These are phyloP conservation scores for Macrophomina phaseolina DNA, from an alignment of 2,329 filamentous ascomycete genomes.

Conservation along the genomic window DNA sequence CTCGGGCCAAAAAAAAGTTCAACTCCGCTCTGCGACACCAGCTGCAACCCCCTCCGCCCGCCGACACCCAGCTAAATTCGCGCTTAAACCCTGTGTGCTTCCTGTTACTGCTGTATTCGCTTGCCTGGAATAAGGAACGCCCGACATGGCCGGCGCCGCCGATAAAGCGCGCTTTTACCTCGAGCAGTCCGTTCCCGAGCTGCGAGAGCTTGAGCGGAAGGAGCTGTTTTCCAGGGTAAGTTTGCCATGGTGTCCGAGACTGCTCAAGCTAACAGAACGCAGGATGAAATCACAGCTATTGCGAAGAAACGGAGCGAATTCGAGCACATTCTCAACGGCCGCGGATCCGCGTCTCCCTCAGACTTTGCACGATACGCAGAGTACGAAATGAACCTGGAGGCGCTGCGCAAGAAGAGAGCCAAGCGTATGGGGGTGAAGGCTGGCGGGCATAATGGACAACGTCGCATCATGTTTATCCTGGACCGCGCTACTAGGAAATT, in stretches of 20 bases:
- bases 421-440: conserved; percentile 78
- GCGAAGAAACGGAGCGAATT: conserved; percentile 90
- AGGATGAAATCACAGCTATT: conserved; percentile 90
- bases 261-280: conserved; percentile 26
- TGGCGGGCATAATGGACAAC: conserved; percentile 74
- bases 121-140: conserved; percentile 28
- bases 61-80: not conserved
- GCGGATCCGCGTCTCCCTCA: conserved; percentile 70
- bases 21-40: not conserved
- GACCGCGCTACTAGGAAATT: conserved; percentile 86
- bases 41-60: not conserved
- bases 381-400: conserved; percentile 71
- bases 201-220: conserved; percentile 91
- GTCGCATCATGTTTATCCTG: conserved; percentile 85
- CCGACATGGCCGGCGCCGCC: conserved; percentile 59
- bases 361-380: conserved; percentile 87
- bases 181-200: conserved; percentile 88
- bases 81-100: not conserved
- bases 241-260: conserved; percentile 3
- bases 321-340: conserved; percentile 86
- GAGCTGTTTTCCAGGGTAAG: conserved; percentile 82
- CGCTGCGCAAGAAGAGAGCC: conserved; percentile 80
- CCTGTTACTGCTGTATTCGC: too few relatives aligned
- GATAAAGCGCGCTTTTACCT: conserved; percentile 96
- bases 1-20: conserved; percentile 9